Evolutionary conservation across 2,329 filamentous ascomycete genomes (phyloP).

Genomic region (Trichoderma simmonsii): DNA sequence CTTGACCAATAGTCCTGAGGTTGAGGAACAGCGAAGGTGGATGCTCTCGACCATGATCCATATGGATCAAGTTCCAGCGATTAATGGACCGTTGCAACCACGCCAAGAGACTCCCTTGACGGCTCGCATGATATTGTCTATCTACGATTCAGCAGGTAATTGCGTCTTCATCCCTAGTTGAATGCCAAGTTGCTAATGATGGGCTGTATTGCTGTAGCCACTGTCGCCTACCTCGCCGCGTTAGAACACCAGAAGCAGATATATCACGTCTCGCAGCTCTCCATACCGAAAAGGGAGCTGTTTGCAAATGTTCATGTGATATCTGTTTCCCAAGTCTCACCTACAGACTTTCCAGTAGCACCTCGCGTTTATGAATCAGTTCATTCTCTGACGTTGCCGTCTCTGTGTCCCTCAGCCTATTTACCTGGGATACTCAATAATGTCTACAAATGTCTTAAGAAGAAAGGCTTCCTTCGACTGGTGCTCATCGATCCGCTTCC

Average conservation of each 20-base stretch:
- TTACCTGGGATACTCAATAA: slow-evolving; percentile 55
- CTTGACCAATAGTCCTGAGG: background rate
- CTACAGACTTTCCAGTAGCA: slow-evolving; percentile 37
- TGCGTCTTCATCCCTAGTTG: background rate
- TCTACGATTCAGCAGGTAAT: slow-evolving; percentile 52
- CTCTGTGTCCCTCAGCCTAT: slow-evolving; percentile 53
- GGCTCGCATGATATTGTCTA: slow-evolving; percentile 38
- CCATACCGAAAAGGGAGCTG: slow-evolving; percentile 36
- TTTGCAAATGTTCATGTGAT: slow-evolving; percentile 42
- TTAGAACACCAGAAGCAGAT: slow-evolving; percentile 40
- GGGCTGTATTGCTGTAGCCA: slow-evolving; percentile 34
- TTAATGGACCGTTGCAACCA: slow-evolving; percentile 10
- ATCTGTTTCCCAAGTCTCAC: slow-evolving; percentile 37
- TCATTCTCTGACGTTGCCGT: slow-evolving; percentile 54
- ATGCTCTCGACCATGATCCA: slow-evolving; percentile 57
- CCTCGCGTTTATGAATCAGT: slow-evolving; percentile 47
- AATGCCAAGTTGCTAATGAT: background rate
- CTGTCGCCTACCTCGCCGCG: slow-evolving; percentile 48
- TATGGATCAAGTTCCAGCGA: slow-evolving; percentile 36
- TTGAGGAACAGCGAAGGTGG: slow-evolving; percentile 38
- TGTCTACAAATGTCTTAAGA: slow-evolving; percentile 53
- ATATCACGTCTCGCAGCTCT: slow-evolving; percentile 43
- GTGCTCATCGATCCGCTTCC: slow-evolving; percentile 63
- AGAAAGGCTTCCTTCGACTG: slow-evolving; percentile 55
- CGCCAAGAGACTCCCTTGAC: background rate